Evolutionary conservation across 768 basidiomycete species (phyloP).

Genomic region (Mycena latifolia): DNA sequence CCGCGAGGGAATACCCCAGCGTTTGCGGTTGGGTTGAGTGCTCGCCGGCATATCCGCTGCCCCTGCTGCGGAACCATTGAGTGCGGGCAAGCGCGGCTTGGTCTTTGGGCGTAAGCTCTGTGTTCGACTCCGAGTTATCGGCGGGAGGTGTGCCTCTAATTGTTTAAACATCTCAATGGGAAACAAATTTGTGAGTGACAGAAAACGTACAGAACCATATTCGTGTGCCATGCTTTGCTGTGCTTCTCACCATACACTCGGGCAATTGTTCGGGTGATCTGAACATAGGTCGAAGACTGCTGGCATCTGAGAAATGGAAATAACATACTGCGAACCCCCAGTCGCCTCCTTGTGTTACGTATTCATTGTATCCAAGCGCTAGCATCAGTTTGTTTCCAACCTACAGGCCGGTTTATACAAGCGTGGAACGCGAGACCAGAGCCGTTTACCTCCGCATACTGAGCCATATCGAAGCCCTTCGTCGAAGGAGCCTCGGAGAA

Average conservation of each 20-base stretch:
- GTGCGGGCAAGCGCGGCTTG: slow-evolving; percentile 11
- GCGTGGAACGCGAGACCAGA: slow-evolving; percentile 27
- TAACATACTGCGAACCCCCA: slow-evolving; percentile 52
- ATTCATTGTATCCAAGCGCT: slow-evolving; percentile 50
- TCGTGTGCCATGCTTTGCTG: slow-evolving; percentile 60
- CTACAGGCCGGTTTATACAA: neutral
- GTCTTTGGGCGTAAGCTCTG: too few species aligned
- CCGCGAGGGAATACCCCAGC: slow-evolving; percentile 56
- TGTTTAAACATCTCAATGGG: slow-evolving; percentile 32
- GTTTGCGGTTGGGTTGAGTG: slow-evolving; percentile 54
- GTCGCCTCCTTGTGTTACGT: slow-evolving; percentile 58
- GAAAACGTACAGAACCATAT: slow-evolving; percentile 23
- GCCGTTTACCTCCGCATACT: slow-evolving; percentile 61
- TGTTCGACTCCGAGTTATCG: too few species aligned
- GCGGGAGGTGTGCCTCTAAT: too few species aligned
- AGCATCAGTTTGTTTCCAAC: slow-evolving; percentile 51
- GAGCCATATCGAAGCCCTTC: slow-evolving; percentile 59
- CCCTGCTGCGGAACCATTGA: slow-evolving; percentile 35
- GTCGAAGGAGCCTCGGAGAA: slow-evolving; percentile 70
- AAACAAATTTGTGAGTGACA: slow-evolving; percentile 12
- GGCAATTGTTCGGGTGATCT: slow-evolving; percentile 43
- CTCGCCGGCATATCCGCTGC: slow-evolving; percentile 43
- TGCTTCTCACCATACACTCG: slow-evolving; percentile 47
- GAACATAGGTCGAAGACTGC: too few species aligned
- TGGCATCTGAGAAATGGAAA: too few species aligned